Conservation (phyloP, 441 rosid genomes). For the Pelargonium myrrhifolium region DNA sequence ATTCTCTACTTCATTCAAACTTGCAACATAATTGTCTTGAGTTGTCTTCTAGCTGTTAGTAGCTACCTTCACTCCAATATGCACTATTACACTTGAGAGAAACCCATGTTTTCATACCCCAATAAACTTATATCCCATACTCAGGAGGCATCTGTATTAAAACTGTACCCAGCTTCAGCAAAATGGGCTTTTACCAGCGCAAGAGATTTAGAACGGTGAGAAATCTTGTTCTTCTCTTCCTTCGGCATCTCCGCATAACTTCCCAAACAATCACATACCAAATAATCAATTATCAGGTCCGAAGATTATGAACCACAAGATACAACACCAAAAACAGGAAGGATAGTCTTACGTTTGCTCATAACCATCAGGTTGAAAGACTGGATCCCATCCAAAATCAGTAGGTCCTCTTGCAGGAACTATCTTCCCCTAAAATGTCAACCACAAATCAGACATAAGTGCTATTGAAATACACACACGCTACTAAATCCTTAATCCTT, state of each 20-base stretch:
- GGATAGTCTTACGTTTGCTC: constrained; percentile 50
- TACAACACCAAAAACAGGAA: not conserved
- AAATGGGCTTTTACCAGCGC: constrained; percentile 64
- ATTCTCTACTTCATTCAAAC: no score
- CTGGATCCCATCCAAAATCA: constrained; percentile 96
- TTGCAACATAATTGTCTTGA: no score
- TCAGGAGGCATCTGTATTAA: constrained; percentile 29
- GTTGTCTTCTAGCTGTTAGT: not conserved
- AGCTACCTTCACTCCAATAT: not conserved
- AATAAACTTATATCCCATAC: not conserved
- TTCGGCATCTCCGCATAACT: constrained; percentile 91
- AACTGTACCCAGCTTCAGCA: constrained; percentile 56
- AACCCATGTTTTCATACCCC: not conserved
- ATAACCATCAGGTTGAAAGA: constrained; percentile 87
- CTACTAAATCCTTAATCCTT: not conserved
- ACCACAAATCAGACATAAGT: constrained; percentile 18
- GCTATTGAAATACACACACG: not conserved
- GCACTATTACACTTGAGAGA: not conserved
- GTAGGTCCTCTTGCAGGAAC: constrained; percentile 78
- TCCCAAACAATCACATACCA: constrained; percentile 14
- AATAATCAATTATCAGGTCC: not conserved
- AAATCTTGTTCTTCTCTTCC: constrained; percentile 90
- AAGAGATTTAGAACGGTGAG: constrained; percentile 80
- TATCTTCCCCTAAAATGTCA: constrained; percentile 61
- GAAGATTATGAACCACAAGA: not conserved